phyloP scores from a whole-genome alignment of 108 stramenopile species.

The Fragilariopsis cylindrus region DNA sequence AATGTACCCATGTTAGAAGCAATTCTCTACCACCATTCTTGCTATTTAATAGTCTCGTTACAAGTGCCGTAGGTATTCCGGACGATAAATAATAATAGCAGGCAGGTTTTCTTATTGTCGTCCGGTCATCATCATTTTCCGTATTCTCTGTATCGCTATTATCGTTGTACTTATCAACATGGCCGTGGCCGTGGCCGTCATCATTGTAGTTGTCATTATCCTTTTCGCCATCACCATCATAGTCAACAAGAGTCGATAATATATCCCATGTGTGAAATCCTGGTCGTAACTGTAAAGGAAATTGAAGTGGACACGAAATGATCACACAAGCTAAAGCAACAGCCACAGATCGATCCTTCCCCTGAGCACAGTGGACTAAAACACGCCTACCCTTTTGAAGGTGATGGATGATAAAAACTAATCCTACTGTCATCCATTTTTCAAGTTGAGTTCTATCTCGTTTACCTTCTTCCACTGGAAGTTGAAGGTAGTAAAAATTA shows the following conservation, averaged over 20 bases:
- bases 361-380: conserved; percentile 79
- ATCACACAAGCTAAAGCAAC: conserved; percentile 53
- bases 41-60: conserved; percentile 22
- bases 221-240: neutral
- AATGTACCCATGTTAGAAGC: conserved; percentile 49
- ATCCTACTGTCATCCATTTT: conserved; percentile 65
- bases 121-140: neutral
- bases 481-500: conserved; percentile 51
- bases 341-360: conserved; percentile 79
- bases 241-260: neutral
- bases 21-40: conserved; percentile 35
- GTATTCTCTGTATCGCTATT: conserved; percentile 2
- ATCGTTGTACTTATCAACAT: neutral
- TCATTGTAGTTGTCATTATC: neutral
- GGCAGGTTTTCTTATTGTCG: too few relatives aligned
- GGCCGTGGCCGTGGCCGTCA: neutral
- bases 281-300: conserved; percentile 12
- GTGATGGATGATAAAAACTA: conserved; percentile 57
- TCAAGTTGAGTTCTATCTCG: conserved; percentile 64
- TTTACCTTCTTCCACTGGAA: conserved; percentile 76
- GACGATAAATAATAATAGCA: conserved; percentile 31
- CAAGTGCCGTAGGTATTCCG: conserved; percentile 26
- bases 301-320: conserved; percentile 34
- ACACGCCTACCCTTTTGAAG: conserved; percentile 37
- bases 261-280: conserved; percentile 7